These are phyloP conservation scores for Raphanus hybrid DNA, from an alignment of 441 rosid genomes.

Conservation along the genomic window DNA sequence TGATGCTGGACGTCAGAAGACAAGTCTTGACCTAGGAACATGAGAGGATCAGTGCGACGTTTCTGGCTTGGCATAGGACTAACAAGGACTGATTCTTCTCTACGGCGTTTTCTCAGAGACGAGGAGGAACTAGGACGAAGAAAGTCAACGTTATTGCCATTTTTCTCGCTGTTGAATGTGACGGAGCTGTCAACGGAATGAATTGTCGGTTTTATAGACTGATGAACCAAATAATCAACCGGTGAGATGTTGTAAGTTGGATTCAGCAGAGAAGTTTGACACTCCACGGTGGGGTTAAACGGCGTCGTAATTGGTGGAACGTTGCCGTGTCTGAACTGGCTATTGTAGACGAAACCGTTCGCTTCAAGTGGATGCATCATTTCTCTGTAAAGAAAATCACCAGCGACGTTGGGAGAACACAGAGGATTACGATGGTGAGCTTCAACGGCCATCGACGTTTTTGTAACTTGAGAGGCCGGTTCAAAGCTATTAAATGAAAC, in stretches of 20 bases:
- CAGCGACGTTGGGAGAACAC: slow-evolving; percentile 42
- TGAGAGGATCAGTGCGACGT: slow-evolving; percentile 40
- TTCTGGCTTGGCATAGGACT: slow-evolving; percentile 29
- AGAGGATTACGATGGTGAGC: slow-evolving; percentile 63
- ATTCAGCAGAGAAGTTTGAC: slow-evolving; percentile 46
- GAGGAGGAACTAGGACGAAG: slow-evolving; percentile 33
- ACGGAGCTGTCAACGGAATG: slow-evolving; percentile 67
- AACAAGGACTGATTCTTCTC: slow-evolving; percentile 49
- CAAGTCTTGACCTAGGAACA: slow-evolving; percentile 70
- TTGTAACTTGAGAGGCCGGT: not conserved
- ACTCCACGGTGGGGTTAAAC: slow-evolving; percentile 47
- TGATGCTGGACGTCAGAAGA: slow-evolving; percentile 65
- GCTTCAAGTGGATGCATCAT: slow-evolving; percentile 54
- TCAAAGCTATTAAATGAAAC: slow-evolving; percentile 12
- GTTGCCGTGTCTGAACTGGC: slow-evolving; percentile 49
- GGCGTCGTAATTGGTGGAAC: slow-evolving; percentile 46
- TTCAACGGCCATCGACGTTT: slow-evolving; percentile 66
- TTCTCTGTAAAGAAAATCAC: slow-evolving; percentile 48
- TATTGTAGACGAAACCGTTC: slow-evolving; percentile 41
- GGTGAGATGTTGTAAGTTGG: slow-evolving; percentile 34
- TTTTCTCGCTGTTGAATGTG: slow-evolving; percentile 49
- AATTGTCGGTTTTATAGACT: slow-evolving; percentile 46
- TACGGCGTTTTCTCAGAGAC: slow-evolving; percentile 59
- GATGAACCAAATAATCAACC: slow-evolving; percentile 38
- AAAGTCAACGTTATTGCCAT: slow-evolving; percentile 18